phyloP scores from a whole-genome alignment of 139 green algal species.

The Gonium pectorale region DNA sequence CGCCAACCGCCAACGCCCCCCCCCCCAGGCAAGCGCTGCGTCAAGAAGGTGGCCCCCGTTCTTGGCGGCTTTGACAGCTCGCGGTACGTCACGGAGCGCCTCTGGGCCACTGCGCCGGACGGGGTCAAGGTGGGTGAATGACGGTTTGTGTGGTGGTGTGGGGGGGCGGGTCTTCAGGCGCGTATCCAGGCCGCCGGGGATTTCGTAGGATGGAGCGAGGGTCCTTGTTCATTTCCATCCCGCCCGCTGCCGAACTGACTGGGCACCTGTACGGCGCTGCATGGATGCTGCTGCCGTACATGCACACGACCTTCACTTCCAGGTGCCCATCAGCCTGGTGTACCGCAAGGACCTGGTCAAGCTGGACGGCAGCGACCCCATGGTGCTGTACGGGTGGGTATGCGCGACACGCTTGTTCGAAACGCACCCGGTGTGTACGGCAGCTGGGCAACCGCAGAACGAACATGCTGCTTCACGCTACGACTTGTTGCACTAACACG shows the following conservation, averaged over 20 bases:
- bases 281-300: background rate
- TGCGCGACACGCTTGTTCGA: background rate
- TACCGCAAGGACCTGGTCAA: constrained; percentile 73
- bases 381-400: constrained; percentile 66
- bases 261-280: background rate
- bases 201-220: background rate
- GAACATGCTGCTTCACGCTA: background rate
- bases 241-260: background rate
- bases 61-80: constrained; percentile 83
- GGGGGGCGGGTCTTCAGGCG: background rate
- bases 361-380: constrained; percentile 74
- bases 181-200: background rate
- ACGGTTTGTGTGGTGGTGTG: background rate
- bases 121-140: constrained; percentile 49
- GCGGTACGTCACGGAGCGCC: constrained; percentile 81
- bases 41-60: constrained; percentile 87
- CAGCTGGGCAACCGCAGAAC: background rate
- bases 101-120: constrained; percentile 84
- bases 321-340: constrained; percentile 83
- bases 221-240: background rate
- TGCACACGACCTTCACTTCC: too few species aligned
- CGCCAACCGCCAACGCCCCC: background rate
- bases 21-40: constrained; percentile 52
- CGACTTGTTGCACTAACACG: too few species aligned
- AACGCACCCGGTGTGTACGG: background rate